Evolutionary conservation across 495 filamentous ascomycete genomes (phyloP), one percentile per base, ranked within the genome.

Genomic region (Neurospora sp.): DNA sequence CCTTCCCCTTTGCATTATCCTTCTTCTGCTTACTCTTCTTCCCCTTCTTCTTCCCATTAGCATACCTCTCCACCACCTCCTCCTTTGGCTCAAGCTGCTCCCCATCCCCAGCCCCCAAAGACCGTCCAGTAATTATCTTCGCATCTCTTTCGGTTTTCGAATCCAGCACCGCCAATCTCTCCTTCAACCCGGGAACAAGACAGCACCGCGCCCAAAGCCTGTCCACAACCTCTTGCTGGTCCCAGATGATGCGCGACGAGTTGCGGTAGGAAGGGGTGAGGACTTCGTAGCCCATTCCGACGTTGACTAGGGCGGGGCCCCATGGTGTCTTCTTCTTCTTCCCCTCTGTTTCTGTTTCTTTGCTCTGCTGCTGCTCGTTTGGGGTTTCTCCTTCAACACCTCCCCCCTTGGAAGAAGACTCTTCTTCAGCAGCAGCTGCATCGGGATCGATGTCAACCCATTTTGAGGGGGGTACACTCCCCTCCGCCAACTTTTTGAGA

Each of bases 241-340:
- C 92, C 84, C 87, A 91, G 74, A 96, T 91, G 71, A 94, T 92
- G 1, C 93, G 87, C 18, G 90, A 89, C 77, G 90, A 90, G 72
- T 92, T 91, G 39, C 93, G 86, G 37, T 85, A 86, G 39, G 88
- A 84, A 10, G 85, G 81, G 1, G 82, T 81, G 44, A 90, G 75
- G 42, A 83, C 78, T 83, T 95, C 87, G 46, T 75, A 83, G 16
- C 91, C 90, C 39, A 77, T 77, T 35, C 92, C 92, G 68, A 88
- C 78, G 76, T 94, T 94, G 73, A 96, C 86, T 83, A 91, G 86
- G 7, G 91, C 91, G 8, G 86, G 84, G 37, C 84, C 80, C 91
- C 91, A 93, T 0, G 81, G 74, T 2, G 71, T 70, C 0, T 59
- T 44, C 31, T 5, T 5, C 31, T 35, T 70, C 0, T 46, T 44